phyloP scores from a whole-genome alignment of 2,329 filamentous ascomycete species.

The Verticillium dahliae region DNA sequence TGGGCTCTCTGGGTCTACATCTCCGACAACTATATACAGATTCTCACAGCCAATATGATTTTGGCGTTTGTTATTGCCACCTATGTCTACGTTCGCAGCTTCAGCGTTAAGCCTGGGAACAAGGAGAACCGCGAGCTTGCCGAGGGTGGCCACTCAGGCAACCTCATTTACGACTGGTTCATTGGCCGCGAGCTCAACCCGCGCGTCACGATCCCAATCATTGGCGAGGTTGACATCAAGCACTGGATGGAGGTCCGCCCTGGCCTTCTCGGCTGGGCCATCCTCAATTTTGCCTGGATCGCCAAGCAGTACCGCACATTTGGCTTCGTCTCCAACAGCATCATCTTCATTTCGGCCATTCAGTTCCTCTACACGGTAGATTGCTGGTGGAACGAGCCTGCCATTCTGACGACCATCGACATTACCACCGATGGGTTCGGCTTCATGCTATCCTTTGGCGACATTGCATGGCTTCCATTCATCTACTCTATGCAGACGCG shows the following conservation, averaged over 20 bases:
- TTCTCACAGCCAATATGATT: conserved; percentile 76
- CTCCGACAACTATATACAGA: conserved; percentile 80
- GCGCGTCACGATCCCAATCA: conserved; percentile 67
- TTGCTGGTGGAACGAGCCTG: conserved; percentile 77
- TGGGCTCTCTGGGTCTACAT: conserved; percentile 92
- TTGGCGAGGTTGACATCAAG: conserved; percentile 88
- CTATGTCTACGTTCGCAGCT: conserved; percentile 77
- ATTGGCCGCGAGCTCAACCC: conserved; percentile 95
- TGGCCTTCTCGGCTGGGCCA: conserved; percentile 81
- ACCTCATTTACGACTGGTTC: conserved; percentile 87
- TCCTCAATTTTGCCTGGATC: conserved; percentile 77
- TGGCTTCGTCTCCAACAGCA: conserved; percentile 79
- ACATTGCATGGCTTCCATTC: conserved; percentile 89
- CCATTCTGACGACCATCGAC: conserved; percentile 90
- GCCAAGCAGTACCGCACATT: conserved; percentile 83
- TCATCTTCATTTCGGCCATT: conserved; percentile 68
- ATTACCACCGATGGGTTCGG: conserved; percentile 91
- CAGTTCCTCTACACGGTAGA: conserved; percentile 83
- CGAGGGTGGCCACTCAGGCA: conserved; percentile 73
- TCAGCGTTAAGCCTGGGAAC: conserved; percentile 72
- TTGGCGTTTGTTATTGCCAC: conserved; percentile 67
- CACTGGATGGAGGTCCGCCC: conserved; percentile 86
- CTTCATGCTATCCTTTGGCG: conserved; percentile 90
- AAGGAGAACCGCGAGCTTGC: conserved; percentile 70
- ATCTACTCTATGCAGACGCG: conserved; percentile 78